Evolutionary conservation across 495 filamentous ascomycete species (phyloP).

Genomic region (Aspergillus coremiiformis): DNA sequence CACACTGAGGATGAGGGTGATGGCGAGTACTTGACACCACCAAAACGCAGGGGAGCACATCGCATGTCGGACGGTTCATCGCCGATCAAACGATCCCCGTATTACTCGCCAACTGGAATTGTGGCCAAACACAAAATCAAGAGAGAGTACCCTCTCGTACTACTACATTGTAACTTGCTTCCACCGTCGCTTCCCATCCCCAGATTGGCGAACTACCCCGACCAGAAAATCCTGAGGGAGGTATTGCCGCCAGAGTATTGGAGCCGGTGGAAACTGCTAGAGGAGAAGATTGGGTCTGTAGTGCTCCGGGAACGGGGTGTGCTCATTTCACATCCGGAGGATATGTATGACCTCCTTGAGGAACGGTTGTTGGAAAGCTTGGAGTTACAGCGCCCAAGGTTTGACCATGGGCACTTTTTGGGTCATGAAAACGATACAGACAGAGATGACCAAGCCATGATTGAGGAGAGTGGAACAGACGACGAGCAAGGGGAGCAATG

Average conservation of each 20-base stretch:
- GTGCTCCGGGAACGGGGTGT: constrained; percentile 73
- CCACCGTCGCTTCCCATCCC: constrained; percentile 63
- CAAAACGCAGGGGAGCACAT: constrained; percentile 25
- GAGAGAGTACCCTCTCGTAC: constrained; percentile 68
- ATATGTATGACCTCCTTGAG: constrained; percentile 86
- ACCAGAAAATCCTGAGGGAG: constrained; percentile 46
- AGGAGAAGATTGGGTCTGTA: constrained; percentile 65
- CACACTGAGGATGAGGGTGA: constrained; percentile 44
- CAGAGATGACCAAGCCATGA: constrained; percentile 22
- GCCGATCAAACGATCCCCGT: constrained; percentile 30
- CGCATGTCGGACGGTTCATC: constrained; percentile 26
- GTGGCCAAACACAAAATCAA: constrained; percentile 47
- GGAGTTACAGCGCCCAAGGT: constrained; percentile 62
- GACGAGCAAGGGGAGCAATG: constrained; percentile 46
- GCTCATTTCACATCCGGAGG: constrained; percentile 79
- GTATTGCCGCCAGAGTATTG: constrained; percentile 52
- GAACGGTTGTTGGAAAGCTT: constrained; percentile 84
- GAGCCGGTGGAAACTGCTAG: constrained; percentile 65
- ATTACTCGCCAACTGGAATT: constrained; percentile 40
- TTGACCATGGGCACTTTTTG: constrained; percentile 72
- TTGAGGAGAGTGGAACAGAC: constrained; percentile 28
- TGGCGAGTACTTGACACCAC: constrained; percentile 31
- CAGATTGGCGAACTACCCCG: constrained; percentile 35
- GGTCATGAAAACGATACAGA: constrained; percentile 38
- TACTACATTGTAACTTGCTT: constrained; percentile 81